phyloP scores from a whole-genome alignment of 2,329 filamentous ascomycete genomes.

The Magnaporthiopsis rhizophila region DNA sequence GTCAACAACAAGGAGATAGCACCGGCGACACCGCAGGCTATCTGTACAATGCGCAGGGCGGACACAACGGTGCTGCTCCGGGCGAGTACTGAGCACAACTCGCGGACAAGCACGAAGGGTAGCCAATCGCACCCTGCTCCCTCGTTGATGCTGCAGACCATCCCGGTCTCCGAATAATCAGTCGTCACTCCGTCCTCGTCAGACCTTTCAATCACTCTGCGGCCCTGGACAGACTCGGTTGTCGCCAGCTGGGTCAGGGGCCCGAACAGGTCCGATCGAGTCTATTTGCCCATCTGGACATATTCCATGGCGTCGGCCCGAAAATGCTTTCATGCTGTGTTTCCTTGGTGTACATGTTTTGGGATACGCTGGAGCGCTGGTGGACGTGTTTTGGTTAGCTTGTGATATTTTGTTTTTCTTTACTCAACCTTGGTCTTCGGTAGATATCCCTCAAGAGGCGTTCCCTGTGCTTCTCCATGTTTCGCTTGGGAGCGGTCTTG shows the following conservation, averaged over 20 bases:
- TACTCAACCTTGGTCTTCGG: background rate
- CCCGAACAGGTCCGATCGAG: background rate
- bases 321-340: background rate
- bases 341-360: slow-evolving; percentile 3
- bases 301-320: background rate
- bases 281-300: background rate
- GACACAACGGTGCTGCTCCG: slow-evolving; percentile 50
- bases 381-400: slow-evolving; percentile 3
- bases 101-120: slow-evolving; percentile 4
- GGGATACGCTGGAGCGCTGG: slow-evolving; percentile 1
- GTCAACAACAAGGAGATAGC: slow-evolving; percentile 34
- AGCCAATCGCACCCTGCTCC: background rate
- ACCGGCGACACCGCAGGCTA: slow-evolving; percentile 34
- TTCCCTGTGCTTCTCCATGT: background rate
- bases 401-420: background rate
- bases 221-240: background rate
- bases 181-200: background rate
- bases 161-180: background rate
- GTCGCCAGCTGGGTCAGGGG: background rate
- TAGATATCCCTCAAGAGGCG: slow-evolving; percentile 3
- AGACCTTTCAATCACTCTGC: background rate
- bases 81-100: slow-evolving; percentile 40
- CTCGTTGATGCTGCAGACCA: background rate
- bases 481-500: slow-evolving; percentile 1
- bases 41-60: slow-evolving; percentile 45